These are phyloP conservation scores for bread wheat (Triticum aestivum) DNA, from an alignment of 176 grass and related monocot species.

Conservation along the genomic window DNA sequence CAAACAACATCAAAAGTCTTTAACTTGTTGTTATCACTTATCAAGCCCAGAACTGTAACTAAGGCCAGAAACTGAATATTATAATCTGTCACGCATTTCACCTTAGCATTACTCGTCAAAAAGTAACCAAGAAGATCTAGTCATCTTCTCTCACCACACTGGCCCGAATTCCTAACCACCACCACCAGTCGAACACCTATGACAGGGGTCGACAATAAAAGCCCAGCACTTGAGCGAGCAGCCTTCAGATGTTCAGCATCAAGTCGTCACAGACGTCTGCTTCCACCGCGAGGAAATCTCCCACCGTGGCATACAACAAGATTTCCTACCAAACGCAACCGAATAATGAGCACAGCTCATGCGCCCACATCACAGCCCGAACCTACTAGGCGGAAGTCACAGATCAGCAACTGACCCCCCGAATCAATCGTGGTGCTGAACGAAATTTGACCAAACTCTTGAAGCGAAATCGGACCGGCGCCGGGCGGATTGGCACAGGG, in stretches of 20 bases:
- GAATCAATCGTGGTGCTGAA: not conserved
- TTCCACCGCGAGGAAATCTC: not conserved
- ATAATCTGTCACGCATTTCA: not conserved
- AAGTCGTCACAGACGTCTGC: not conserved
- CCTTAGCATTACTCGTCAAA: not conserved
- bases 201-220: not conserved
- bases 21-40: not conserved
- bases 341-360: not conserved
- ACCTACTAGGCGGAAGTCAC: not conserved
- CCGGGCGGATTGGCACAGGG: not conserved
- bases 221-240: not conserved
- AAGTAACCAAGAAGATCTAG: not conserved
- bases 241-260: not conserved
- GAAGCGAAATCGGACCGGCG: not conserved
- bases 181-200: not conserved
- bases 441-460: not conserved
- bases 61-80: not conserved
- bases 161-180: not conserved
- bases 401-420: slow-evolving; percentile 7
- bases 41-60: not conserved
- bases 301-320: not conserved
- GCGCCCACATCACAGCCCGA: not conserved
- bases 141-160: not conserved
- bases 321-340: not conserved
- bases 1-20: not conserved